These are phyloP conservation scores for Xerocomus potaroensis DNA, from an alignment of 768 basidiomycete genomes.

Conservation along the genomic window DNA sequence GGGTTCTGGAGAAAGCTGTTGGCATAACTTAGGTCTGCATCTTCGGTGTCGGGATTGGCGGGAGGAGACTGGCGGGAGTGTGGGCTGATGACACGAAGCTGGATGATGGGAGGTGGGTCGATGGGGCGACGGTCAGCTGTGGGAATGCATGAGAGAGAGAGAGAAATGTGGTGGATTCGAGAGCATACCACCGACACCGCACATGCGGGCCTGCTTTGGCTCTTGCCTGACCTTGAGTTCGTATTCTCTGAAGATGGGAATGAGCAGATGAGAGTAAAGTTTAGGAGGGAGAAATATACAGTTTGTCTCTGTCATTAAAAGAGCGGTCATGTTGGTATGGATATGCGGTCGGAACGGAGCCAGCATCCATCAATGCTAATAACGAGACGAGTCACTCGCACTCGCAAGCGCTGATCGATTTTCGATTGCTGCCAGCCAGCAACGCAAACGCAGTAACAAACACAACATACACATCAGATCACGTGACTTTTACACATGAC, in stretches of 20 bases:
- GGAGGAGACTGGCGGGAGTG: conserved; percentile 32
- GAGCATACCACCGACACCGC: conserved; percentile 77
- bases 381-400: neutral
- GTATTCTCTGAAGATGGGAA: conserved; percentile 57
- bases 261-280: neutral
- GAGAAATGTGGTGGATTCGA: neutral
- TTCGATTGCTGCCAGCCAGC: conserved; percentile 1
- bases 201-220: conserved; percentile 90
- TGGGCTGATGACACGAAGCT: conserved; percentile 82
- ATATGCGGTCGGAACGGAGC: conserved; percentile 24
- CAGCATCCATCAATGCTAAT: conserved; percentile 26
- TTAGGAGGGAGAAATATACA: conserved; percentile 28
- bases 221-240: conserved; percentile 85
- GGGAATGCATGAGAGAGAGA: conserved; percentile 12
- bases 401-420: conserved; percentile 13
- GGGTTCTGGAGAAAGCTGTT: conserved; percentile 81
- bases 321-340: conserved; percentile 29
- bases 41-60: conserved; percentile 29
- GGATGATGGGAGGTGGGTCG: conserved; percentile 96
- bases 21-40: conserved; percentile 39
- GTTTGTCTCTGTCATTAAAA: conserved; percentile 33
- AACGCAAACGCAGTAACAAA: no score
- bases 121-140: conserved; percentile 96
- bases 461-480: neutral
- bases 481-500: conserved; percentile 15